Conservation (phyloP, 2,329 filamentous ascomycete species). For the Anthostomella pinea region DNA sequence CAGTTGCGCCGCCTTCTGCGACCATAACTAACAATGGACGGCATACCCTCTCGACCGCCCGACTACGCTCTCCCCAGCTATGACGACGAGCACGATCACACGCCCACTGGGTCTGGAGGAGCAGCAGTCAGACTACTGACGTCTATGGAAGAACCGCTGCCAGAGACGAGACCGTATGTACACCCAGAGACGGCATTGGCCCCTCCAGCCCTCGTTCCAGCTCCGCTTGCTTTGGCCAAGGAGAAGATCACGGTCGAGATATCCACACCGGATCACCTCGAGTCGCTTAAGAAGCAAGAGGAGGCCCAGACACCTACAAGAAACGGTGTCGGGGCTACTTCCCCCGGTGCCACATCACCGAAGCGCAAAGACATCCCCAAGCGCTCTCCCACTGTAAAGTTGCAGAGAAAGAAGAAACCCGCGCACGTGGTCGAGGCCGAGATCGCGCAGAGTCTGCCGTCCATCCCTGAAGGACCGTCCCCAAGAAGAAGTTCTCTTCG, state of each 20-base stretch:
- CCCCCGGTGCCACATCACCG: constrained; percentile 14
- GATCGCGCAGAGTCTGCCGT: constrained; percentile 42
- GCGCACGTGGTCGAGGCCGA: constrained; percentile 30
- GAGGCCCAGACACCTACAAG: constrained; percentile 30
- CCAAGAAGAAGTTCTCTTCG: constrained; percentile 38
- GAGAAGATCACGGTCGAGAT: constrained; percentile 26
- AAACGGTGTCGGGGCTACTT: constrained; percentile 10
- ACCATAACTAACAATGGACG: constrained; percentile 42
- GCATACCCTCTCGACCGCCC: constrained; percentile 51
- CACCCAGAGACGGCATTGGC: constrained; percentile 21
- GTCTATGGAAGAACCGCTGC: constrained; percentile 54
- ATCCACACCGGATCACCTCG: constrained; percentile 26
- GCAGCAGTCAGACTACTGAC: constrained; percentile 61
- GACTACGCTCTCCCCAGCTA: constrained; percentile 58
- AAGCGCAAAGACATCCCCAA: constrained; percentile 24
- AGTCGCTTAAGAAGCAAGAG: constrained; percentile 38
- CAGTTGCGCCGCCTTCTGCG: constrained; percentile 16
- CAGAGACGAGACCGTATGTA: constrained; percentile 55
- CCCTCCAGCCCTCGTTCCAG: constrained; percentile 23
- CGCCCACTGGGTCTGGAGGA: constrained; percentile 41
- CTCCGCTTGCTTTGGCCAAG: constrained; percentile 24
- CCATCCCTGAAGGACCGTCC: constrained; percentile 51
- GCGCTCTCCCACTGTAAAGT: constrained; percentile 45
- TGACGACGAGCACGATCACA: constrained; percentile 50
- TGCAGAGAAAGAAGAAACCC: constrained; percentile 44